phyloP scores from a whole-genome alignment of 2,329 filamentous ascomycete species.

The Trichoderma koningii region DNA sequence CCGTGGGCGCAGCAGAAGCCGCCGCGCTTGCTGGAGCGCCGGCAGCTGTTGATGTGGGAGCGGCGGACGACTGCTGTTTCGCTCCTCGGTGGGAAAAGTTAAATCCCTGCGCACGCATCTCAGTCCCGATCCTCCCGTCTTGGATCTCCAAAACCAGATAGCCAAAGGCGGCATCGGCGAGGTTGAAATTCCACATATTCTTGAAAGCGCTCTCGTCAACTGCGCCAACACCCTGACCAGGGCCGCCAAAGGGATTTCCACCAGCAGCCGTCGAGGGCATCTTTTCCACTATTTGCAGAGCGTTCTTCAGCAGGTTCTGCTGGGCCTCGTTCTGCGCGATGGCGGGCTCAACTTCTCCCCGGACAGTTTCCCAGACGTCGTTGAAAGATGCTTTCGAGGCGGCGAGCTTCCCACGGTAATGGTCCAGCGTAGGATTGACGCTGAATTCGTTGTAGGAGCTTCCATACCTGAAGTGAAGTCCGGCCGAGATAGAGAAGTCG shows the following conservation, averaged over 20 bases:
- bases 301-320: slow-evolving; percentile 87
- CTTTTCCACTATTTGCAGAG: slow-evolving; percentile 91
- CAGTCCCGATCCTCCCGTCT: slow-evolving; percentile 91
- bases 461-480: slow-evolving; percentile 96
- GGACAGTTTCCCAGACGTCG: slow-evolving; percentile 99
- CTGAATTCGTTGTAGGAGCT: slow-evolving; percentile 99
- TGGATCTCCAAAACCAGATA: slow-evolving; percentile 95
- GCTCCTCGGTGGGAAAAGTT: slow-evolving; percentile 96
- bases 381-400: slow-evolving; percentile 98
- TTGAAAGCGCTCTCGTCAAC: slow-evolving; percentile 99
- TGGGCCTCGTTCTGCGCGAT: slow-evolving; percentile 93
- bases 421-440: slow-evolving; percentile 95
- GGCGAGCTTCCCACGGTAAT: slow-evolving; percentile 97
- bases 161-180: slow-evolving; percentile 95
- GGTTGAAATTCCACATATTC: slow-evolving; percentile 99
- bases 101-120: slow-evolving; percentile 98
- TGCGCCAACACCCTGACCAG: slow-evolving; percentile 74
- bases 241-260: slow-evolving; percentile 94
- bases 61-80: slow-evolving; percentile 63
- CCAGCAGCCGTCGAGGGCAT: slow-evolving; percentile 96
- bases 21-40: slow-evolving; percentile 9
- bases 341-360: slow-evolving; percentile 90
- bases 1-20: slow-evolving; percentile 38
- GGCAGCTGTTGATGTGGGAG: slow-evolving; percentile 29
- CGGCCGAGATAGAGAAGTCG: slow-evolving; percentile 96